Percentiles rank a stretch among this genome's conserved stretches.
These are phyloP conservation scores for Zymoseptoria passerinii DNA, from an alignment of 2,329 filamentous ascomycete species.

Conservation along the genomic window DNA sequence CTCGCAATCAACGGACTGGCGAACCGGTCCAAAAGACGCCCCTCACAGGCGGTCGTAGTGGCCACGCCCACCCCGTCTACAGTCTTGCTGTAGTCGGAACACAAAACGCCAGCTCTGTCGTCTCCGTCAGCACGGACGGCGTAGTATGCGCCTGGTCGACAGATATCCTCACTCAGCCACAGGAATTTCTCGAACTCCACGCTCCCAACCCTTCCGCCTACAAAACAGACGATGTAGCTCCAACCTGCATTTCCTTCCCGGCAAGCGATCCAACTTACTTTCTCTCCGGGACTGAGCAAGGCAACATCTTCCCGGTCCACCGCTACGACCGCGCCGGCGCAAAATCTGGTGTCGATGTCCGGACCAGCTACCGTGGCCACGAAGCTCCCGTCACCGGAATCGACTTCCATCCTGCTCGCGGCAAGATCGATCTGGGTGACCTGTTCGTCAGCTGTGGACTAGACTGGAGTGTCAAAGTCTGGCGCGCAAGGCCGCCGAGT, in stretches of 20 bases:
- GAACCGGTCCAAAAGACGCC: conserved; percentile 90
- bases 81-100: conserved; percentile 92
- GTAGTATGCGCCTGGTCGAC: conserved; percentile 96
- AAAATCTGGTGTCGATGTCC: conserved; percentile 87
- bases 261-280: conserved; percentile 95
- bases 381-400: conserved; percentile 92
- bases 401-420: conserved; percentile 86
- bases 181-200: conserved; percentile 82
- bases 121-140: conserved; percentile 92
- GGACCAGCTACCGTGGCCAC: conserved; percentile 82
- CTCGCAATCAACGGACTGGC: conserved; percentile 54
- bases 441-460: conserved; percentile 84
- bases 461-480: conserved; percentile 96
- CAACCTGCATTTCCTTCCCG: conserved; percentile 90
- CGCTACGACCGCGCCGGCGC: conserved; percentile 94
- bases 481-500: conserved; percentile 81
- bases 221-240: conserved; percentile 80
- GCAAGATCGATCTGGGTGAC: conserved; percentile 88
- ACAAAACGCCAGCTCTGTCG: conserved; percentile 97
- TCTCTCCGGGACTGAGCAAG: conserved; percentile 92
- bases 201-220: conserved; percentile 69
- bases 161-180: conserved; percentile 94
- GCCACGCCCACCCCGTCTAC: conserved; percentile 95
- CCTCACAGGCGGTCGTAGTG: conserved; percentile 67
- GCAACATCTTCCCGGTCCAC: conserved; percentile 91